Evolutionary conservation across 1,284 basidiomycete genomes (phyloP), one percentile per base, ranked within the genome.

Genomic region (Trichosporon ovoides): DNA sequence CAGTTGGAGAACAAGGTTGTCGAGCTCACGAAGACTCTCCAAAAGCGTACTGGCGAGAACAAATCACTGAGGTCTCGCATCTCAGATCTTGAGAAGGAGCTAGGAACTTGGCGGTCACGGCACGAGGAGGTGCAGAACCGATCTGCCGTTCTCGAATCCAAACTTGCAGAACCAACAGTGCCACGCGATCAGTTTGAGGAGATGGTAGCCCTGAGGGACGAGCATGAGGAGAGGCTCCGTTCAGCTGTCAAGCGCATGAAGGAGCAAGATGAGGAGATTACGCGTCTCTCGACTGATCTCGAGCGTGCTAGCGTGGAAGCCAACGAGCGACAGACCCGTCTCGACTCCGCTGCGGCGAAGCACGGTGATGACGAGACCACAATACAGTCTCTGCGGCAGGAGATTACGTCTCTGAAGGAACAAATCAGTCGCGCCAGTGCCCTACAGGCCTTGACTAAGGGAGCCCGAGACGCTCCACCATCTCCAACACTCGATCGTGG

Each of bases 1-100:
- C 87, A 86, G 68, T 83, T 99, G 61, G 96, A 99, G 81, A 98
- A 98, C 83, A 99, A 98, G 80, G 96, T 98, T 50, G 91, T 99
- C 60, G 95, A 98, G 75, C 87, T 99, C 67, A 98, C 96, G 0
- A 96, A 98, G 75, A 86, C 81, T 16, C 82, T 98, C 14, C 96
- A 98, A 77, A 88, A 84, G 72, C 86, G 95, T 38, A 94, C 87
- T 10, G 84, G 85, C 63, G 95, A 98, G 80, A 95, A 91, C 81
- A 95, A 92, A 78, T 87, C 87, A 61, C 80, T 98, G 38, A 86
- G 88, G 65, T 79, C 78, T 31, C 86, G 87, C 69, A 81, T 98
- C 38, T 77, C 80, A 19, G 85, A 88, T 51, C 81, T 98, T 38
- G 91, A 98, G 78, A 83, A 86, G 61, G 90, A 95, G 73, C 80